phyloP scores from a whole-genome alignment of 192 early-diverging fungal genomes.

The Coemansia umbellata region DNA sequence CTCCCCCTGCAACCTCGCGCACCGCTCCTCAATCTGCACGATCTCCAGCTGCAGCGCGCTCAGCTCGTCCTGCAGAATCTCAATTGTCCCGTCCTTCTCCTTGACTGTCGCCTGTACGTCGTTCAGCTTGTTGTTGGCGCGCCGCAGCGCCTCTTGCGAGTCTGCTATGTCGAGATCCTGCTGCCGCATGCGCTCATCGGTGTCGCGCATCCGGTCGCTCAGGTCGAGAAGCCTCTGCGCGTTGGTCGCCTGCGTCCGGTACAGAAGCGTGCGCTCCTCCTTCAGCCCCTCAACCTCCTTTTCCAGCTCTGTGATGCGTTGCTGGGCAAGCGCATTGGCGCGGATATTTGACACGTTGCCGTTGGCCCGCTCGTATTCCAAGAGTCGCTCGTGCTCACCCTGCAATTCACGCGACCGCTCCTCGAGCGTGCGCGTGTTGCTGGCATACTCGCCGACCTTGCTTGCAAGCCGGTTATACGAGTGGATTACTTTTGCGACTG shows the following conservation, averaged over 20 bases:
- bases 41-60: constrained; percentile 87
- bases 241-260: constrained; percentile 86
- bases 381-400: constrained; percentile 42
- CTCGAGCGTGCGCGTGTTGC: constrained; percentile 37
- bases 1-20: constrained; percentile 69
- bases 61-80: constrained; percentile 91
- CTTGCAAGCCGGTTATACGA: constrained; percentile 42
- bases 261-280: constrained; percentile 83
- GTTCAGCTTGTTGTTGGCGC: constrained; percentile 20
- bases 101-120: constrained; percentile 53
- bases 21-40: constrained; percentile 64
- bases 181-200: constrained; percentile 63
- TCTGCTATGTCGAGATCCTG: constrained; percentile 34
- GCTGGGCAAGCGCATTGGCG: constrained; percentile 51
- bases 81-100: constrained; percentile 92
- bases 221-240: constrained; percentile 85
- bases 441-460: constrained; percentile 45
- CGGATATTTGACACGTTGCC: constrained; percentile 4
- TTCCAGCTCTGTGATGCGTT: constrained; percentile 71
- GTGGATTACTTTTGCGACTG: constrained; percentile 45
- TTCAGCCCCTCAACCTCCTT: constrained; percentile 69
- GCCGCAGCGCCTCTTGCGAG: constrained; percentile 40
- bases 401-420: constrained; percentile 42
- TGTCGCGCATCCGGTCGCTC: constrained; percentile 71
- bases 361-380: constrained; percentile 26